Conservation (phyloP, 2,329 filamentous ascomycete genomes). For the Phialophora chinensis region DNA sequence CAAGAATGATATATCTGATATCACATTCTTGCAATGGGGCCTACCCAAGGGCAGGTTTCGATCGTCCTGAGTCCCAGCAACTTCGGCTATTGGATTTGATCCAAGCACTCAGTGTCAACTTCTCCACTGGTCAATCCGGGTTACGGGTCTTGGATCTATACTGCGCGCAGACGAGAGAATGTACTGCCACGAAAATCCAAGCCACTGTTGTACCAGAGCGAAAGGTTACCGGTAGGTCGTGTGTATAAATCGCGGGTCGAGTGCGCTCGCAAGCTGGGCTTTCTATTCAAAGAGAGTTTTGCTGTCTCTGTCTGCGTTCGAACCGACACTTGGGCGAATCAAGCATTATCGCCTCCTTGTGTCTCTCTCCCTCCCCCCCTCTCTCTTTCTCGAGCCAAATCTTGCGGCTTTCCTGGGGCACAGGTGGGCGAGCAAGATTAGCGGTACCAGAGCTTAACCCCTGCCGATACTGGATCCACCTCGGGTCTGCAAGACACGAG, state of each 20-base stretch:
- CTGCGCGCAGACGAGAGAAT: slow-evolving; percentile 9
- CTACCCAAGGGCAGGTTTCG: slow-evolving; percentile 3
- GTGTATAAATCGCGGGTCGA: slow-evolving; percentile 21
- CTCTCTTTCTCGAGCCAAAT: not conserved
- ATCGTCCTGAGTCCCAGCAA: not conserved
- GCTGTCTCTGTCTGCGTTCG: not conserved
- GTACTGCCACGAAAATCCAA: slow-evolving; percentile 18
- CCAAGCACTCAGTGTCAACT: slow-evolving; percentile 4
- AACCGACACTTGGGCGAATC: not conserved
- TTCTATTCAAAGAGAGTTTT: not conserved
- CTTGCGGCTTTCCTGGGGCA: not conserved
- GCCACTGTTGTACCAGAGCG: slow-evolving; percentile 24
- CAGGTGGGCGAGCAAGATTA: not conserved
- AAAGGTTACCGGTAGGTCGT: slow-evolving; percentile 12
- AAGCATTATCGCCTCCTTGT: not conserved
- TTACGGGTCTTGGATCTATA: slow-evolving; percentile 2
- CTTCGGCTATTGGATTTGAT: slow-evolving; percentile 12
- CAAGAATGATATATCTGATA: slow-evolving; percentile 28
- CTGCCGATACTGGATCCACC: slow-evolving; percentile 1
- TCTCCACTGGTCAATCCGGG: slow-evolving; percentile 15
- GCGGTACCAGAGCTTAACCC: not conserved
- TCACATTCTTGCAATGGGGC: slow-evolving; percentile 25
- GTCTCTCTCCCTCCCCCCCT: not conserved
- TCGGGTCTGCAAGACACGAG: slow-evolving; percentile 12
- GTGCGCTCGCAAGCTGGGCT: not conserved